Conservation (phyloP, 1,139 yeast species). For the Saccharomyces pastorianus region DNA sequence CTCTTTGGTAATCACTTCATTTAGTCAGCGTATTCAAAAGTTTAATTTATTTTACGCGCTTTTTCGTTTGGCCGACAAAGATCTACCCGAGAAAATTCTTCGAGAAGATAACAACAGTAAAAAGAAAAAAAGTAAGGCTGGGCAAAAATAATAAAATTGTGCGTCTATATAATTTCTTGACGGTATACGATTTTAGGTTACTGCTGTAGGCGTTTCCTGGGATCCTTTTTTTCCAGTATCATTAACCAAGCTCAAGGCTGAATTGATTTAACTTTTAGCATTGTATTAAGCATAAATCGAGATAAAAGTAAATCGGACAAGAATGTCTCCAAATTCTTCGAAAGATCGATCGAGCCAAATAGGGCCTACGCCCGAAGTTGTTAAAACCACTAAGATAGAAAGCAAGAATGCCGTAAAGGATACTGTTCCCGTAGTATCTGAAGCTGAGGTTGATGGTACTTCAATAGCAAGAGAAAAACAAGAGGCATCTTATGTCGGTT, state of each 20-base stretch:
- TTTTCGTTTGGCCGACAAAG: neutral
- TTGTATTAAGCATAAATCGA: too few species aligned
- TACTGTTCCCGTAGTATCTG: conserved; percentile 24
- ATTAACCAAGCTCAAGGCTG: neutral
- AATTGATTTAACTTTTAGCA: neutral
- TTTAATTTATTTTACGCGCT: neutral
- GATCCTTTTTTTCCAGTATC: neutral
- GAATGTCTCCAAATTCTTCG: neutral
- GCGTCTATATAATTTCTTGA: neutral
- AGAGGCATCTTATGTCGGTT: conserved; percentile 70
- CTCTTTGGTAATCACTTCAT: neutral
- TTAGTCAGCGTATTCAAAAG: neutral
- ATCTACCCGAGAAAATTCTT: neutral
- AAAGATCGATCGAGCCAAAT: neutral
- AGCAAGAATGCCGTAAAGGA: conserved; percentile 13
- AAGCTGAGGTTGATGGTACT: neutral
- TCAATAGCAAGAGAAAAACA: conserved; percentile 38
- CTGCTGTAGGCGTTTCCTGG: neutral
- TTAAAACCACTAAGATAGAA: neutral
- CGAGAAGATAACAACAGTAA: neutral
- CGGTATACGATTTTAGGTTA: neutral
- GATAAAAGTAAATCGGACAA: neutral
- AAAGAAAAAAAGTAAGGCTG: neutral
- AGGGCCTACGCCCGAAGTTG: neutral
- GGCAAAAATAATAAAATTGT: neutral